These are phyloP conservation scores for Coprinopsis cinerea DNA, from an alignment of 768 basidiomycete species.

Conservation along the genomic window DNA sequence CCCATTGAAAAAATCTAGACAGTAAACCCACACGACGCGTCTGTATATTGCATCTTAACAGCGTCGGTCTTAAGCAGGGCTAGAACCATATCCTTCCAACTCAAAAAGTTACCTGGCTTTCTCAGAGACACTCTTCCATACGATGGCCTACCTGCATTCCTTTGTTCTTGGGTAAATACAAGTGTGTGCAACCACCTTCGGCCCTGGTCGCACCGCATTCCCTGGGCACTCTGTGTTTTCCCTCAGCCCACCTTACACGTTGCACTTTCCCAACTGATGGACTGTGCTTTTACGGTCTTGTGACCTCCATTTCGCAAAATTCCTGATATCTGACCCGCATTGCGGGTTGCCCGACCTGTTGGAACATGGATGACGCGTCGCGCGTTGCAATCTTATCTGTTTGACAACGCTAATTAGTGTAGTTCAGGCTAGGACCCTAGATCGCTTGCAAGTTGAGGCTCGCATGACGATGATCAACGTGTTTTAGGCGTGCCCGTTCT, in stretches of 20 bases:
- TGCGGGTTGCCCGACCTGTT: background rate
- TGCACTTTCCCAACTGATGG: background rate
- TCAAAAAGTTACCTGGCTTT: too few relatives aligned
- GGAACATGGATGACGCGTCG: background rate
- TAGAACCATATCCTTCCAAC: too few relatives aligned
- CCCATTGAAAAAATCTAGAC: too few relatives aligned
- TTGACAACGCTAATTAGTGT: background rate
- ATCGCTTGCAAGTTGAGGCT: background rate
- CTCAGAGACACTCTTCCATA: too few relatives aligned
- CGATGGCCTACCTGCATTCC: background rate
- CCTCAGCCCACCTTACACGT: background rate
- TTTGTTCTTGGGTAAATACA: background rate
- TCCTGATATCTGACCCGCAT: background rate
- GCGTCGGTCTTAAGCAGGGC: too few relatives aligned
- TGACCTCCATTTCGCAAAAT: background rate
- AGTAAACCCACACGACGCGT: too few relatives aligned
- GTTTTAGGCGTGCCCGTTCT: too few relatives aligned
- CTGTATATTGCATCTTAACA: too few relatives aligned
- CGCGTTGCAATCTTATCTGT: background rate
- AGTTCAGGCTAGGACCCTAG: background rate
- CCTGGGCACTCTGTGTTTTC: background rate
- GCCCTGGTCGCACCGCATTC: background rate
- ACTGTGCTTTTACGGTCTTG: background rate
- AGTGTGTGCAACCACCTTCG: background rate
- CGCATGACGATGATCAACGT: background rate